phyloP scores from a whole-genome alignment of 768 basidiomycete species.

The Naematelia aurantialba region DNA sequence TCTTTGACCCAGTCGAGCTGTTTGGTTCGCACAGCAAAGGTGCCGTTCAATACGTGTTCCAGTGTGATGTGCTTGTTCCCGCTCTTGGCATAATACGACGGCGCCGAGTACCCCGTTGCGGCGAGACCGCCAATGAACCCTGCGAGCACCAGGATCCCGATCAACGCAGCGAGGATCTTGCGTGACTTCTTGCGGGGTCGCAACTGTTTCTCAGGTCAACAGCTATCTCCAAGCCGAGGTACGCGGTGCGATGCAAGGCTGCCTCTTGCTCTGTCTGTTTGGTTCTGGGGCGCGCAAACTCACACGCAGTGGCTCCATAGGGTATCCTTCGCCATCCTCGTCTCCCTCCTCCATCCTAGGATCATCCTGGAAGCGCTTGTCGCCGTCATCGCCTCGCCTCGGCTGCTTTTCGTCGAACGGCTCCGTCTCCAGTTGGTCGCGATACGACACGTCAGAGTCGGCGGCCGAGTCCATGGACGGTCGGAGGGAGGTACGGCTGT shows the following conservation, averaged over 20 bases:
- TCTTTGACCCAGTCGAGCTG: constrained; percentile 82
- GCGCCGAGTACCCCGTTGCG: constrained; percentile 64
- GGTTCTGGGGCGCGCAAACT: too few species aligned
- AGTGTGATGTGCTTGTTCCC: constrained; percentile 70
- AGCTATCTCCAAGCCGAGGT: not conserved
- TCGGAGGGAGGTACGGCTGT: not conserved
- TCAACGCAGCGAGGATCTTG: constrained; percentile 62
- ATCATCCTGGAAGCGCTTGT: constrained; percentile 42
- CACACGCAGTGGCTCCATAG: constrained; percentile 36
- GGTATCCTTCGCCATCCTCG: constrained; percentile 31
- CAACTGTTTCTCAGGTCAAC: constrained; percentile 17
- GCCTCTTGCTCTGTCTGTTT: too few species aligned
- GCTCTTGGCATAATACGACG: constrained; percentile 51
- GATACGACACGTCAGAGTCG: constrained; percentile 36
- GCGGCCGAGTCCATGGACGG: constrained; percentile 24
- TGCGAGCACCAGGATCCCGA: constrained; percentile 61
- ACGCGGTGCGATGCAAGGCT: not conserved
- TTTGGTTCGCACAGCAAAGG: constrained; percentile 59
- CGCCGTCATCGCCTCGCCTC: constrained; percentile 7
- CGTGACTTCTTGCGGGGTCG: constrained; percentile 43
- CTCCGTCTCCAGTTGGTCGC: constrained; percentile 39
- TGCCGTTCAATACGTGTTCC: constrained; percentile 90
- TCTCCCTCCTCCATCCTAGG: constrained; percentile 27
- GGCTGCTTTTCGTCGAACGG: constrained; percentile 36
- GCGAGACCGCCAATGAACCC: constrained; percentile 72